Evolutionary conservation across 768 basidiomycete species (phyloP).

Genomic region (Boletus tomentosulus): DNA sequence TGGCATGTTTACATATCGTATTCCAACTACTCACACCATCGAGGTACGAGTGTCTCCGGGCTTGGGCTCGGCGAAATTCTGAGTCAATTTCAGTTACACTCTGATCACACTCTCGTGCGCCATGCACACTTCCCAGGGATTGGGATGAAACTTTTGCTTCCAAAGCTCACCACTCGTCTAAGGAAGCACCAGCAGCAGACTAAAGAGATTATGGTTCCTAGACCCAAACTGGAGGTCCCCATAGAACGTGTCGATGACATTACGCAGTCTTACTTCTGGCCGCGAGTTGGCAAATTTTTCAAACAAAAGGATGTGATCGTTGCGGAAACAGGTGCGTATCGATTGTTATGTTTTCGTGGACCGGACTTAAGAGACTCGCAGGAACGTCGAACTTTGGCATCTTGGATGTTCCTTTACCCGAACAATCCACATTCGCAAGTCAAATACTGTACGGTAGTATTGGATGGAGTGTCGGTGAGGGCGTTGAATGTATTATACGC

Average conservation of each 20-base stretch:
- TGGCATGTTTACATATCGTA: slow-evolving; percentile 78
- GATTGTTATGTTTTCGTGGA: neutral
- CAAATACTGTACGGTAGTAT: slow-evolving; percentile 93
- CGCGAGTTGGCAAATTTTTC: slow-evolving; percentile 71
- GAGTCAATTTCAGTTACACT: slow-evolving; percentile 56
- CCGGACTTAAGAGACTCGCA: slow-evolving; percentile 10
- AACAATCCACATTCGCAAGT: slow-evolving; percentile 57
- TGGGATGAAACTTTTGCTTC: slow-evolving; percentile 76
- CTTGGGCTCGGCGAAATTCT: neutral
- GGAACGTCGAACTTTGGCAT: slow-evolving; percentile 85
- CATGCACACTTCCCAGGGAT: slow-evolving; percentile 60
- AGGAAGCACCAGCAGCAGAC: slow-evolving; percentile 39
- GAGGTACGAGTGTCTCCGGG: slow-evolving; percentile 44
- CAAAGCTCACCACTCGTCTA: slow-evolving; percentile 59
- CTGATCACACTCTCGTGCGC: slow-evolving; percentile 62
- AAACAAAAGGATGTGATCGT: slow-evolving; percentile 69
- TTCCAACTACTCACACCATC: slow-evolving; percentile 53
- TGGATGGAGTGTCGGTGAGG: slow-evolving; percentile 78
- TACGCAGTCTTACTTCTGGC: slow-evolving; percentile 83
- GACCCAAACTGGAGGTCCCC: slow-evolving; percentile 40
- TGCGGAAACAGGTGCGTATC: slow-evolving; percentile 70
- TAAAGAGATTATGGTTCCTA: slow-evolving; percentile 44
- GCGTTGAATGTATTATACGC: neutral
- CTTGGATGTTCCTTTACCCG: slow-evolving; percentile 73
- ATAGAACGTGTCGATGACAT: slow-evolving; percentile 51